Evolutionary conservation across 2,329 filamentous ascomycete genomes (phyloP), one percentile per base, ranked within the genome.

Genomic region (Xylariaceae sp.): DNA sequence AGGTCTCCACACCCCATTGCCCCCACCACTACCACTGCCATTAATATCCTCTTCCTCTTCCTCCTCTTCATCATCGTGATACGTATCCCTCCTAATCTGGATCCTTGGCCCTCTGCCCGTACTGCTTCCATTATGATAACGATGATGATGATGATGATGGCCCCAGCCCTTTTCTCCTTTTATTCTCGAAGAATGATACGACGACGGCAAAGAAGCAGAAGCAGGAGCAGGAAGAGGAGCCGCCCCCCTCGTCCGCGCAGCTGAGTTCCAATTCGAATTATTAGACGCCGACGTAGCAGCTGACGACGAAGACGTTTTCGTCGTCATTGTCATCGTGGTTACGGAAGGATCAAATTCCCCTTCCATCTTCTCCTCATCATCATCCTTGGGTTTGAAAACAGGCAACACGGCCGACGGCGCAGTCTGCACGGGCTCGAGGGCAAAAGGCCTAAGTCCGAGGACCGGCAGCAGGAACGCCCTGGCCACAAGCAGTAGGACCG

Each of bases 391-490:
- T 53, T 78, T 78, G 57, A 68, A 73, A 19, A 70, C 50, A 7
- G 74, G 73, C 1, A 72, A 60, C 5, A 68, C 42, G 11, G 47
- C 44, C 4, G 55, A 52, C 3, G 54, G 41, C 1, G 51, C 24
- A 11, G 46, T 38, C 8, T 54, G 55, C 21, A 59, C 56, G 1
- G 67, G 61, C 18, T 72, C 70, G 11, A 77, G 64, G 0, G 74
- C 71, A 44, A 79, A 79, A 0, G 69, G 70, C 5, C 64, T 65
- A 16, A 81, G 65, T 40, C 67, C 65, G 3, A 80, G 62, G 6
- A 74, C 55, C 2, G 77, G 74, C 6, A 80, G 69, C 23, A 83
- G 65, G 30, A 81, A 62, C 4, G 78, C 74, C 13, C 78, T 68
- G 6, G 73, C 60, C 31, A 66, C 59, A 5, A 83, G 66, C 4